These are phyloP conservation scores for Nepenthes gracilis DNA, from an alignment of 148 eudicot species.

Conservation along the genomic window DNA sequence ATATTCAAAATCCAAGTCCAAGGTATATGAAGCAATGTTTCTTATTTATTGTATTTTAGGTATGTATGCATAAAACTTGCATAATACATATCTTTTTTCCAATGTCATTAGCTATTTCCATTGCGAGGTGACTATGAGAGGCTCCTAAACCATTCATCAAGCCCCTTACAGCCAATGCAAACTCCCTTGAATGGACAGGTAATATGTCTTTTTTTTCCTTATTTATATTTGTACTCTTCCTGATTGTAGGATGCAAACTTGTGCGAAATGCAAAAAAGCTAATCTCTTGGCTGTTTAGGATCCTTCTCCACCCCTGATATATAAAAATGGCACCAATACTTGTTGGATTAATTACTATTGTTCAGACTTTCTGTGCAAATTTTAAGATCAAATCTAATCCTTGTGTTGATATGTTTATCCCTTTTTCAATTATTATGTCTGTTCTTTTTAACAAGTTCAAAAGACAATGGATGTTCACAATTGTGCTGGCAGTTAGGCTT, in stretches of 20 bases:
- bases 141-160: conserved; percentile 22
- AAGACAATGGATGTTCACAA: too few species aligned
- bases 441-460: too few species aligned
- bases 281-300: too few species aligned
- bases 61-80: not conserved
- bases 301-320: too few species aligned
- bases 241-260: conserved; percentile 1
- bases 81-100: conserved; percentile 1
- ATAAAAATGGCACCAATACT: too few species aligned
- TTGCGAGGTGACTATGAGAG: conserved; percentile 33
- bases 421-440: too few species aligned
- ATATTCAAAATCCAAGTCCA: conserved; percentile 46
- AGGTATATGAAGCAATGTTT: conserved; percentile 27
- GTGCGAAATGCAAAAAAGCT: too few species aligned
- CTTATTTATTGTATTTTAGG: not conserved
- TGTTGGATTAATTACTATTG: too few species aligned
- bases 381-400: too few species aligned
- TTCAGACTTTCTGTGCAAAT: too few species aligned
- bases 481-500: too few species aligned
- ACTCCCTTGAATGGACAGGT: conserved; percentile 56
- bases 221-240: not conserved
- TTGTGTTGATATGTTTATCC: too few species aligned
- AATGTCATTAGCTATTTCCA: conserved; percentile 33
- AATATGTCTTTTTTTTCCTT: conserved; percentile 3
- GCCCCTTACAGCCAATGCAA: conserved; percentile 35